Evolutionary conservation across 768 basidiomycete species (phyloP), one percentile per base, ranked within the genome.

Genomic region (Lactifluus rugatus): DNA sequence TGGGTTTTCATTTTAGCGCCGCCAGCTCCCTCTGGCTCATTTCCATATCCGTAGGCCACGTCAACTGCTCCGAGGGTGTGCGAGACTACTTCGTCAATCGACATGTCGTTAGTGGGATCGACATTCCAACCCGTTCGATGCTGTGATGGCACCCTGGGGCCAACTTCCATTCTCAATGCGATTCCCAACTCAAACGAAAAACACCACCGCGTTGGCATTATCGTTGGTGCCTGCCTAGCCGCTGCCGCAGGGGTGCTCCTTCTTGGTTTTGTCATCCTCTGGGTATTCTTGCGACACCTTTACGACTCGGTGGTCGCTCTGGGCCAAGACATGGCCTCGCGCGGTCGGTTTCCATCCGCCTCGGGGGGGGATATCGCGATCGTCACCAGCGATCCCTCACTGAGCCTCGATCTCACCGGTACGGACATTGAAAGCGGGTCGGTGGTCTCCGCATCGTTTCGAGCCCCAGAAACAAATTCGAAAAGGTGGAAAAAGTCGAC

Each of bases 361-460:
- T 50, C 26, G 16, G 34, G 11, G 16, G 34, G 11, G 34, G 26
- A 4, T 23, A 45, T 39, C 34, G n/a, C 16, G 8, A 26, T 46
- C 21, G 34, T 56, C 11, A 34, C 54, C 14, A 60, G 56, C 28
- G 42, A 55, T 21, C 58, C 44, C 0, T 56, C 58, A 0, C 42
- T 45, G 13, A 55, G 58, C 37, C 26, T 60, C 44, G 58, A 60
- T 19, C 58, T 60, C n/a, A 50, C 34, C 2, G 58, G 53, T 17
- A 34, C 48, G n/a, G 54, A 25, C 25, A 17, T 34, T 8, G 48
- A 46, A 45, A 47, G 25, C 5, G 13, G 7, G 19, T 55, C 42
- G 25, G 19, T 25, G 19, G 26, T 19, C 8, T 42, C 25, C 3
- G 9, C 11, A 10, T 55, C 26, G 31, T 47, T 14, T 31, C 21